Base-by-base conservation (phyloP, 768 basidiomycete species). In the Boletus vinaceobasis region DNA sequence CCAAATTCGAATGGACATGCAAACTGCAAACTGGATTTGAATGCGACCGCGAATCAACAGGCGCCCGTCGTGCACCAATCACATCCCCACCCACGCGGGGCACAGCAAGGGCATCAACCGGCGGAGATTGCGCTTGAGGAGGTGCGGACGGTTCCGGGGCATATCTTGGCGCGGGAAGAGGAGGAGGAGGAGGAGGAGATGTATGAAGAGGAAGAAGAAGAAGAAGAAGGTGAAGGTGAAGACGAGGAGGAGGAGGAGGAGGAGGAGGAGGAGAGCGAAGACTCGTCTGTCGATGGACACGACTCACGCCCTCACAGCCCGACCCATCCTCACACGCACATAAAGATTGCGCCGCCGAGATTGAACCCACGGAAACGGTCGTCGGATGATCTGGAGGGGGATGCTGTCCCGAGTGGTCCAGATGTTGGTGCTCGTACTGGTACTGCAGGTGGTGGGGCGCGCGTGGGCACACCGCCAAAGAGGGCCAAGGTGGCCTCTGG, bases 391-490 rank as follows among this genome's bases (percentile, higher is more conserved):
- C 55, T 75, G 8, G 75, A 75, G 8, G 60, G 53, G 33, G 73
- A 73, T 42, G 26, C 8, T 0, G 39, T 44, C 8, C 26, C 55
- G 9, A 21, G 43, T 19, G 29, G 7, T 47, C 21, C 19, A 31
- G 27, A 40, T 19, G 17, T 27, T 21, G 39, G 35, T 13, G 47
- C 14, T 3, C 5, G 14, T 35, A 11, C 40, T 43, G 43, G 23
- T 37, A 21, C 51, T 29, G 38, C 31, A 5, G 29, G 45, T 40
- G 32, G 49, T 8, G 57, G n/a, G 17, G 35, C 55, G 15, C 64
- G 64, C 23, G 49, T 57, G 10, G 59, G 65, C 7, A 77, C 77
- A 0, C 77, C 78, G 11, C 77, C 77, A 8, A 79, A 79, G 58
- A 73, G 76, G 43, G 66, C 60, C 26, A 69, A 75, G 45, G 53